A percentile compares a stretch with the other conserved stretches of the same genome.
phyloP scores from a whole-genome alignment of 192 early-diverging fungal species.

The Entrophospora sp. region DNA sequence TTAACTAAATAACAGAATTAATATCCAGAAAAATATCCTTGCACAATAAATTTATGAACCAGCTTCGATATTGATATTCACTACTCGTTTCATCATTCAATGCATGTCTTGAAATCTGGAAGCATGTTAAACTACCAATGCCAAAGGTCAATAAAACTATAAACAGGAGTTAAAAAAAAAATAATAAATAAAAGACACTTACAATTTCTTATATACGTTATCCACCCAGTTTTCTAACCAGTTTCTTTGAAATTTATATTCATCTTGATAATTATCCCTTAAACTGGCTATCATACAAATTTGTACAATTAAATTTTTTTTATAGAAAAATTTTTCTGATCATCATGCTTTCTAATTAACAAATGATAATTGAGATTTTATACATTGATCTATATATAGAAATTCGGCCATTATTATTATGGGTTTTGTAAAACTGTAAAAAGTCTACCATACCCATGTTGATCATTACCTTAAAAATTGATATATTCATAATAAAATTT shows the following conservation, averaged over 20 bases:
- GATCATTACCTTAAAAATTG: no score
- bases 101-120: constrained; percentile 10
- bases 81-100: constrained; percentile 8
- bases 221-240: neutral
- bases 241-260: constrained; percentile 3
- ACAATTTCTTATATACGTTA: constrained; percentile 7
- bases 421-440: no score
- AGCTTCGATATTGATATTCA: neutral
- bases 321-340: no score
- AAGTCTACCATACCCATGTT: no score
- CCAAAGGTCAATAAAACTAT: constrained; percentile 2
- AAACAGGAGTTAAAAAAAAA: neutral
- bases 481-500: no score
- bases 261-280: constrained; percentile 1
- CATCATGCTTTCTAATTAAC: no score
- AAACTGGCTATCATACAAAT: no score
- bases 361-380: no score
- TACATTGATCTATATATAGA: no score
- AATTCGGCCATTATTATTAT: no score
- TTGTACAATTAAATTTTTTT: no score
- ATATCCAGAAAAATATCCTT: constrained; percentile 6
- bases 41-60: neutral
- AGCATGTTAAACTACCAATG: constrained; percentile 6
- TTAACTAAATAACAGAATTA: neutral
- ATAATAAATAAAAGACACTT: constrained; percentile 1